These are phyloP conservation scores for Phytophthora pseudosyringae DNA, from an alignment of 352 stramenopile genomes.

Conservation along the genomic window DNA sequence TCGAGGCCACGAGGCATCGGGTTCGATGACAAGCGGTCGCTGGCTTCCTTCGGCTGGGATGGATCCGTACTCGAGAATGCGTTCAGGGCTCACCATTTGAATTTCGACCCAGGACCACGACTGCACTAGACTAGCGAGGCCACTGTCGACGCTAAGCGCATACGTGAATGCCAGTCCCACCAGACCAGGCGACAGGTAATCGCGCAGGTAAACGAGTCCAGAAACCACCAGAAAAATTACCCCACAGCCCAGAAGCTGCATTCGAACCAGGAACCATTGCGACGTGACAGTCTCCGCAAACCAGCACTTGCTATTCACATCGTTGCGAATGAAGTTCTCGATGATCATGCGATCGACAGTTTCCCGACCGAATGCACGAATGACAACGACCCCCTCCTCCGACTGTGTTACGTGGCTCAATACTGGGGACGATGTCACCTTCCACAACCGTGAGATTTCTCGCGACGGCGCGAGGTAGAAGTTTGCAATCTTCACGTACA, in stretches of 20 bases:
- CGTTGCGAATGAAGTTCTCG: slow-evolving; percentile 37
- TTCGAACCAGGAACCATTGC: slow-evolving; percentile 57
- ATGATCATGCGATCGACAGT: slow-evolving; percentile 26
- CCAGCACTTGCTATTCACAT: slow-evolving; percentile 41
- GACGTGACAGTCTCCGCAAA: slow-evolving; percentile 33
- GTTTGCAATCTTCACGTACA: slow-evolving; percentile 68
- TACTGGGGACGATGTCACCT: slow-evolving; percentile 45
- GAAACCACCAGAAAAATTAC: slow-evolving; percentile 52
- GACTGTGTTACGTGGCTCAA: slow-evolving; percentile 43
- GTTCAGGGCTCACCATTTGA: slow-evolving; percentile 65
- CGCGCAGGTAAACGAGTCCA: slow-evolving; percentile 37
- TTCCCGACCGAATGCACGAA: slow-evolving; percentile 47
- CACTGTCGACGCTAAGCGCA: slow-evolving; percentile 80
- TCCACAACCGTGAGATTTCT: slow-evolving; percentile 48
- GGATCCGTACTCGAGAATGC: slow-evolving; percentile 45
- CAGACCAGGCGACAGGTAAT: slow-evolving; percentile 60
- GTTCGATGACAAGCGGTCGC: slow-evolving; percentile 24
- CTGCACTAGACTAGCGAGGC: slow-evolving; percentile 71
- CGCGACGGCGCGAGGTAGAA: slow-evolving; percentile 51
- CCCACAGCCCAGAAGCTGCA: slow-evolving; percentile 53
- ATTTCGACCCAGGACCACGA: slow-evolving; percentile 54
- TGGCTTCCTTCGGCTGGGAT: slow-evolving; percentile 35
- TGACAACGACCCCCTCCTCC: slow-evolving; percentile 40
- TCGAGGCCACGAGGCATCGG: slow-evolving; percentile 63
- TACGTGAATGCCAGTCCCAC: slow-evolving; percentile 91